phyloP scores from a whole-genome alignment of 768 basidiomycete species.

The Chiua virens region DNA sequence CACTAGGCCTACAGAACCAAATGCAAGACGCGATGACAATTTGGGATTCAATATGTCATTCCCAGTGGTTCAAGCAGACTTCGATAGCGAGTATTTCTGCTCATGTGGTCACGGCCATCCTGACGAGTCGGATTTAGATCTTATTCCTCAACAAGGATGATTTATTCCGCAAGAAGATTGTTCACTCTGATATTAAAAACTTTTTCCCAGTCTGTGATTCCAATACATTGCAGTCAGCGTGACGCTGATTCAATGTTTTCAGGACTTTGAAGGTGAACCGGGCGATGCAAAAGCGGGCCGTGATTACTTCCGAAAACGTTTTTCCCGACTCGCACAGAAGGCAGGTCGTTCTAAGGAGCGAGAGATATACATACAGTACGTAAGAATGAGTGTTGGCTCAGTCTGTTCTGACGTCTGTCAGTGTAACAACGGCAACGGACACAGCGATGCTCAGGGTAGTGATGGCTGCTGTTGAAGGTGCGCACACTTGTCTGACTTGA shows the following conservation, averaged over 20 bases:
- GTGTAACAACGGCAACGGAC: slow-evolving; percentile 89
- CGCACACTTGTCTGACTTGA: slow-evolving; percentile 24
- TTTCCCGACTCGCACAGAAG: slow-evolving; percentile 79
- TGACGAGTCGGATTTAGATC: slow-evolving; percentile 50
- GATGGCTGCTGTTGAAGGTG: slow-evolving; percentile 96
- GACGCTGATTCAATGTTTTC: slow-evolving; percentile 1
- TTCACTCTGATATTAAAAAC: slow-evolving; percentile 78
- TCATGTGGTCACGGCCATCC: not conserved
- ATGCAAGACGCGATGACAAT: slow-evolving; percentile 99
- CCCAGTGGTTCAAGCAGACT: slow-evolving; percentile 94
- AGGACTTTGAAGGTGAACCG: slow-evolving; percentile 85
- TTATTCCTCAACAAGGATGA: slow-evolving; percentile 96
- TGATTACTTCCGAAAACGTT: slow-evolving; percentile 89
- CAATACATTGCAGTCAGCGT: not conserved
- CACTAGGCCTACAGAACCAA: slow-evolving; percentile 65
- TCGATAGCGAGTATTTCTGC: slow-evolving; percentile 67
- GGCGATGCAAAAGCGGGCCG: slow-evolving; percentile 73
- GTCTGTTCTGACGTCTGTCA: slow-evolving; percentile 29
- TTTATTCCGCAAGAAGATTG: slow-evolving; percentile 83
- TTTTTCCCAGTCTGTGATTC: slow-evolving; percentile 78
- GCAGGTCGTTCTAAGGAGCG: slow-evolving; percentile 82
- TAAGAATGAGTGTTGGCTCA: slow-evolving; percentile 16
- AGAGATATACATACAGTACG: slow-evolving; percentile 93
- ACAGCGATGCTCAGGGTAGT: slow-evolving; percentile 86
- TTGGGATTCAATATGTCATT: slow-evolving; percentile 97